Base-by-base conservation (phyloP, 2,329 filamentous ascomycete genomes). In the Exophiala lecanii-corni region DNA sequence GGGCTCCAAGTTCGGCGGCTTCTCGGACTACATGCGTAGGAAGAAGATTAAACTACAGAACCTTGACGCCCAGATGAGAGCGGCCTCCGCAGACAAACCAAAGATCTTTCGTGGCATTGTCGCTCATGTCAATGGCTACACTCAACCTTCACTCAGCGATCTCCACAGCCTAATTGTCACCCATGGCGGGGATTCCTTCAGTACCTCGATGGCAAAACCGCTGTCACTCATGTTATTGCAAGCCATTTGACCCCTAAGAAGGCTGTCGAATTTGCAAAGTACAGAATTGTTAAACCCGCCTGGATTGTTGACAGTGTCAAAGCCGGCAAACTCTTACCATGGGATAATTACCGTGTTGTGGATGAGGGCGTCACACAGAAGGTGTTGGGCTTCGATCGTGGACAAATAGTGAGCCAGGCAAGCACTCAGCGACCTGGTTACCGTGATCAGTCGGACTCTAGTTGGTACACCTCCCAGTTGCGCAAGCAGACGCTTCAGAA, bases 31-130 rank as follows among this genome's bases (percentile, higher is more conserved):
- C 64, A 94, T 96, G 62, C 78, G 89, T 37, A 82, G 89, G 43
- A 98, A 98, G 72, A 96, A 94, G 73, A 81, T 95, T 64, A 98
- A 98, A 62, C 75, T 98, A 3, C 92, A 97, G 64, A 98, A 98
- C 59, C 77, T 92, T 20, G 92, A 98, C 65, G 82, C 81, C 6
- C 79, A 94, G 41, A 72, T 94, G 33, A 82, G 91, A 45, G 76
- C 84, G 21, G 71, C 78, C 3, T 78, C 81, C 1, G 65, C 70
- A 0, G 81, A 83, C 53, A 87, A 85, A 51, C 87, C 89, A 7
- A 80, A 79, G 49, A 88, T 98, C 39, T 98, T 98, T 72, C 87
- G 84, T 55, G 89, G 88, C 1, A 76, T 97, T 6, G 89, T 95
- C 9, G 88, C 84, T 7, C 87, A 96, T 65, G 84, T 98, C 17